Evolutionary conservation across 2,329 filamentous ascomycete species (phyloP).

Genomic region (Tricladium varicosporioides): DNA sequence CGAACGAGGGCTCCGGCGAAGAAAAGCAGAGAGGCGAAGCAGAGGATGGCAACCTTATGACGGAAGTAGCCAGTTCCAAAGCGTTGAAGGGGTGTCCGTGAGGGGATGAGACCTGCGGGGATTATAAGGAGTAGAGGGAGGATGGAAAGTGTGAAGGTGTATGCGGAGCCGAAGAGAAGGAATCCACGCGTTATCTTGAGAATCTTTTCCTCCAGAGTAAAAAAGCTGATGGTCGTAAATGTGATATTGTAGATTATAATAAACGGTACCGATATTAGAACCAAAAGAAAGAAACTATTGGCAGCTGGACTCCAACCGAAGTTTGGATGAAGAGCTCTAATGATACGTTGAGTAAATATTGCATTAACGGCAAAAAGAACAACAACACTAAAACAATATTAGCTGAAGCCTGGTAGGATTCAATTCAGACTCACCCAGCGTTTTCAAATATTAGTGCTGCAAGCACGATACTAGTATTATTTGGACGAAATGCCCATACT

Average conservation of each 20-base stretch:
- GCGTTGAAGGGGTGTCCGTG: conserved; percentile 44
- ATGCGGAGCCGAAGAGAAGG: conserved; percentile 14
- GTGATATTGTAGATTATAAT: conserved; percentile 65
- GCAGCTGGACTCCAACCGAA: conserved; percentile 64
- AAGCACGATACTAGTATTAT: conserved; percentile 16
- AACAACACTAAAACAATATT: conserved; percentile 45
- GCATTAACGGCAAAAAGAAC: conserved; percentile 77
- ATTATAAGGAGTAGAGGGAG: conserved; percentile 65
- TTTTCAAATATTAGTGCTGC: conserved; percentile 23
- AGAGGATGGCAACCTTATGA: conserved; percentile 63
- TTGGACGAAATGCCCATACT: conserved; percentile 53
- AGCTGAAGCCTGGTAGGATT: not conserved
- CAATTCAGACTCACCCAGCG: conserved; percentile 10
- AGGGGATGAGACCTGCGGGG: conserved; percentile 47
- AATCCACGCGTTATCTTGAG: conserved; percentile 42
- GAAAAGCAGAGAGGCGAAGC: conserved; percentile 56
- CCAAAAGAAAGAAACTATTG: conserved; percentile 49
- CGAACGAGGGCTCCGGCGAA: conserved; percentile 56
- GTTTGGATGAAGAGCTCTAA: conserved; percentile 68
- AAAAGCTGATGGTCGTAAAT: conserved; percentile 61
- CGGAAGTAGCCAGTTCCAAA: conserved; percentile 67
- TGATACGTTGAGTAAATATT: conserved; percentile 69
- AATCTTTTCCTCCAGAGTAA: conserved; percentile 53
- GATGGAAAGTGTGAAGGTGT: conserved; percentile 41
- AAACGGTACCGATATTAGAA: conserved; percentile 56